Evolutionary conservation across 257 asterid species (phyloP), one percentile per base, ranked within the genome.

Genomic region (Fraxinus excelsior): DNA sequence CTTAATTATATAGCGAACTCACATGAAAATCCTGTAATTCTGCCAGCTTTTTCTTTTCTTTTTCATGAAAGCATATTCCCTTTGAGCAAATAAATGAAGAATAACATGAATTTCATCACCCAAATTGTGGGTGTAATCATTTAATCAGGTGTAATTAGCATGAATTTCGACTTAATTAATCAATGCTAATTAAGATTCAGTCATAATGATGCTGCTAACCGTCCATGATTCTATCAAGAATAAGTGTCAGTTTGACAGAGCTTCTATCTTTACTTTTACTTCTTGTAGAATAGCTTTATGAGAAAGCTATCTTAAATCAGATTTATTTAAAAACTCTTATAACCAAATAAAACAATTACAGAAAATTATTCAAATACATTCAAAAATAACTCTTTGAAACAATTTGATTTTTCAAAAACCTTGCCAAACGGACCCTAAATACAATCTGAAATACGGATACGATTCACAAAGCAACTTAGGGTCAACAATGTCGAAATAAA

Each of bases 81-180:
- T 31, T 62, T 31, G 68, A 4, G 68, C 68, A 62, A 62, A 62
- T 62, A 62, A 62, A 62, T 62, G 34, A 26, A 62, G 68, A 62
- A 5, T 3, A 26, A 12, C 68, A 62, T 25, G 68, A 62, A 25
- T 62, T 25, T 62, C 34, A 26, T 62, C 14, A 25, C 68, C 68
- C 68, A 62, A 62, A 62, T 62, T 19, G 68, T 62, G 68, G 68
- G n/a, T 26, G 68, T 62, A 62, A 62, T 62, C 68, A 62, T 62
- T 62, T 62, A 11, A 62, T 62, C 68, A 62, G 68, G 34, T 25
- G 68, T 62, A 4, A 26, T 62, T 26, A 62, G 35, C n/a, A 62
- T 62, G 6, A 62, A 18, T 62, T 62, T 62, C 7, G 18, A 60
- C 32, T 62, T 25, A 62, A 11, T 62, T 62, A 16, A 51, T 60